Evolutionary conservation across 2,329 filamentous ascomycete genomes (phyloP).

Genomic region (Microsporum ferrugineum): DNA sequence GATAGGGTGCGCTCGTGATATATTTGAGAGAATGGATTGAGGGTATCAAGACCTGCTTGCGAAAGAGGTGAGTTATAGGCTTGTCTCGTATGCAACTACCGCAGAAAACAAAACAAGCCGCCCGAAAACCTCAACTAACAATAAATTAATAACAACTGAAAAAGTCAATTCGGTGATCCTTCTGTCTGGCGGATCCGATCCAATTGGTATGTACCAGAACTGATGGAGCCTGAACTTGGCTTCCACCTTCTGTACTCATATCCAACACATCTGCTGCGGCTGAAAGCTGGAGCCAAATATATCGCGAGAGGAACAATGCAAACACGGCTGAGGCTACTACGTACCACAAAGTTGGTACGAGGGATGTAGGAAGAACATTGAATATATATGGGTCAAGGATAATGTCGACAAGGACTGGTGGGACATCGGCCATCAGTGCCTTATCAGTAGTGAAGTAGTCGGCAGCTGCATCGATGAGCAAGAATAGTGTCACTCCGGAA

Average conservation of each 20-base stretch:
- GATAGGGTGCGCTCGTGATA: no score
- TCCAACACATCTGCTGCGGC: not conserved
- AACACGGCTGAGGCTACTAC: slow-evolving; percentile 49
- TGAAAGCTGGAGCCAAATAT: not conserved
- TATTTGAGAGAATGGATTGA: not conserved
- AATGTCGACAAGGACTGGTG: slow-evolving; percentile 63
- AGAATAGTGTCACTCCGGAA: slow-evolving; percentile 49
- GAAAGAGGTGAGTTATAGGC: not conserved
- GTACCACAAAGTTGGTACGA: slow-evolving; percentile 61
- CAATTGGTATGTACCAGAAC: not conserved
- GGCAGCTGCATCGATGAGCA: slow-evolving; percentile 64
- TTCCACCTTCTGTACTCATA: not conserved
- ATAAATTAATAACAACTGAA: not conserved
- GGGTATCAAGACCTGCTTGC: not conserved
- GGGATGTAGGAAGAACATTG: slow-evolving; percentile 67
- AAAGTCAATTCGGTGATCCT: not conserved
- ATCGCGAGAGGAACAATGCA: slow-evolving; percentile 30
- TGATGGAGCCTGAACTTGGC: not conserved
- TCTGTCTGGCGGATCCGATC: not conserved
- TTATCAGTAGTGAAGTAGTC: slow-evolving; percentile 72
- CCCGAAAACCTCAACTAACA: not conserved
- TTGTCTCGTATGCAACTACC: not conserved
- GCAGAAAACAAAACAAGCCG: not conserved
- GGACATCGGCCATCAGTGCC: slow-evolving; percentile 62
- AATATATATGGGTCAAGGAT: slow-evolving; percentile 77